Evolutionary conservation across 345 rosid species (phyloP).

Genomic region (Sisymbrium irio): DNA sequence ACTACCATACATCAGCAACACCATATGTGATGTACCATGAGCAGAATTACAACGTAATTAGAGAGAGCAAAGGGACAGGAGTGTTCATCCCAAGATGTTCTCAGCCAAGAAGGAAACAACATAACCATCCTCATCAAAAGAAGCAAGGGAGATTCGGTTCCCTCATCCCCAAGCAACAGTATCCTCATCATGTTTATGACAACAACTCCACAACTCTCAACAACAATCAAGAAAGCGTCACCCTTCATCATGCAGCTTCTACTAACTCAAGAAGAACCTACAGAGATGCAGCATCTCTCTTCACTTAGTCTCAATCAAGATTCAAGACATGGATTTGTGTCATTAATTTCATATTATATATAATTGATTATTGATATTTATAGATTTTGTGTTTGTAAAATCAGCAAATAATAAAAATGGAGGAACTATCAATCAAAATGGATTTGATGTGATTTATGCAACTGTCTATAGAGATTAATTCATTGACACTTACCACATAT

Average conservation of each 20-base stretch:
- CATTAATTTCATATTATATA: conserved; percentile 30
- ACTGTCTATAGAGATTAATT: background rate
- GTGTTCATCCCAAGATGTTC: conserved; percentile 77
- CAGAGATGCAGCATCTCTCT: conserved; percentile 40
- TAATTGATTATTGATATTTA: conserved; percentile 22
- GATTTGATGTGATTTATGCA: conserved; percentile 26
- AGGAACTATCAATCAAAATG: conserved; percentile 27
- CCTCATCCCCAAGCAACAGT: conserved; percentile 43
- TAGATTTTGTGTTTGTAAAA: conserved; percentile 19
- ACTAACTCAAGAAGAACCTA: conserved; percentile 37
- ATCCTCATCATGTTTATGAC: conserved; percentile 21
- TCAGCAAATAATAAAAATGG: conserved; percentile 26
- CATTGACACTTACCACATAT: background rate
- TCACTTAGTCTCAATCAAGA: conserved; percentile 28
- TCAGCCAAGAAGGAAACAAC: conserved; percentile 56
- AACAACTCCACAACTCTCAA: conserved; percentile 24
- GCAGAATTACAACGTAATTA: conserved; percentile 41
- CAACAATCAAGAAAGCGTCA: conserved; percentile 16
- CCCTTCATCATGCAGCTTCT: conserved; percentile 18
- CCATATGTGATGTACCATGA: conserved; percentile 43
- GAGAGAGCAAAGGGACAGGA: conserved; percentile 91
- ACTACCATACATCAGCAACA: conserved; percentile 40
- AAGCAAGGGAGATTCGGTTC: conserved; percentile 59
- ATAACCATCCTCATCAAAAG: conserved; percentile 32
- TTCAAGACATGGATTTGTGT: conserved; percentile 24